Conservation (phyloP, 179 eudicot genomes). For the Silene vulgaris region DNA sequence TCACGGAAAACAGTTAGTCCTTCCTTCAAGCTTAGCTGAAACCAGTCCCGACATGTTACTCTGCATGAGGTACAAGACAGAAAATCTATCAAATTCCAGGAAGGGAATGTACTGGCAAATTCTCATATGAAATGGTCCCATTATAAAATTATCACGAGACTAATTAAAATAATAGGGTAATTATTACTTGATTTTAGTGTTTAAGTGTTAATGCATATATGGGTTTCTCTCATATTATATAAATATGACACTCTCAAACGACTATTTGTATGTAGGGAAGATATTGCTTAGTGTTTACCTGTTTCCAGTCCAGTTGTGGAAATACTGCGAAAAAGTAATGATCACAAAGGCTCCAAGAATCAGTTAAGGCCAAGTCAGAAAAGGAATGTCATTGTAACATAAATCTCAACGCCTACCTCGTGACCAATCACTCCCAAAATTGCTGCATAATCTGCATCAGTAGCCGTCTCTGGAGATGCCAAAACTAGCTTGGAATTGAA, state of each 20-base stretch:
- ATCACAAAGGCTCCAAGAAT: conserved; percentile 5
- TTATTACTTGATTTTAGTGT: too few relatives aligned
- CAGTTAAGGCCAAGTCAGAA: conserved; percentile 11
- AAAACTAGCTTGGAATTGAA: conserved; percentile 95
- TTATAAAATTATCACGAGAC: too few relatives aligned
- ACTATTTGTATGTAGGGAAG: too few relatives aligned
- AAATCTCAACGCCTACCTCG: conserved; percentile 52
- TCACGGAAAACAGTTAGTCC: conserved; percentile 99
- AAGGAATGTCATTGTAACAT: not conserved
- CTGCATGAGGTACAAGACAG: conserved; percentile 37
- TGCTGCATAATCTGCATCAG: conserved; percentile 91
- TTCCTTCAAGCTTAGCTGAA: conserved; percentile 97
- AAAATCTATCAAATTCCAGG: not conserved
- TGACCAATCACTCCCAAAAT: conserved; percentile 98
- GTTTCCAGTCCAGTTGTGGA: conserved; percentile 99
- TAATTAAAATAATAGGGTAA: too few relatives aligned
- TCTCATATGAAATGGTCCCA: too few relatives aligned
- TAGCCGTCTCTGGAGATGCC: conserved; percentile 99
- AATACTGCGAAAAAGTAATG: conserved; percentile 55
- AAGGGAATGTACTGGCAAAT: conserved; percentile 8
- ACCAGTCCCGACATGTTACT: conserved; percentile 99
- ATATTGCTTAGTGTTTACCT: conserved; percentile 47
- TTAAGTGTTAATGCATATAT: too few relatives aligned
- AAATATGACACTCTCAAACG: too few relatives aligned
- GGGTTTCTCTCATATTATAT: too few relatives aligned